Percentiles rank a stretch among this genome's conserved stretches.
phyloP scores from a whole-genome alignment of 1,284 basidiomycete species.

The Macrocybe sp. region DNA sequence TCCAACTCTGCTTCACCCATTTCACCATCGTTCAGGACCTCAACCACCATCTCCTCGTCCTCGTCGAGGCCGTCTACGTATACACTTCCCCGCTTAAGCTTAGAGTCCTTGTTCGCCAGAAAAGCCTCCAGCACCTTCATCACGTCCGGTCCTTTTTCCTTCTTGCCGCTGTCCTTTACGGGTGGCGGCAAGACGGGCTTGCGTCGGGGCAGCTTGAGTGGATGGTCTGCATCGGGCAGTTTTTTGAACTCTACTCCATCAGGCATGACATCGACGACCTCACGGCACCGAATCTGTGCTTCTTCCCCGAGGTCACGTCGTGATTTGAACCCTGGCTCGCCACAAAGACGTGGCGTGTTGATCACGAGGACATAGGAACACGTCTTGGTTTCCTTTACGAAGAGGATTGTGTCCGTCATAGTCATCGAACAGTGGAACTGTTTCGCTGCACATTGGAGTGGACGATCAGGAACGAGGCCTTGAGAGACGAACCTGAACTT shows the following conservation, averaged over 20 bases:
- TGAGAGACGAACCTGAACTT: slow-evolving; percentile 69
- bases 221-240: slow-evolving; percentile 49
- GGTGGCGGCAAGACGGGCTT: slow-evolving; percentile 47
- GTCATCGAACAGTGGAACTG: slow-evolving; percentile 95
- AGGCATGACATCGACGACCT: slow-evolving; percentile 48
- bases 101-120: slow-evolving; percentile 29
- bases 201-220: slow-evolving; percentile 42
- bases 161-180: slow-evolving; percentile 13
- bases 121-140: slow-evolving; percentile 39
- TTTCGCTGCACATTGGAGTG: background rate
- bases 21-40: slow-evolving; percentile 47
- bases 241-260: slow-evolving; percentile 20
- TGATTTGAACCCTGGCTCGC: slow-evolving; percentile 85
- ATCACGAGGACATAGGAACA: slow-evolving; percentile 91
- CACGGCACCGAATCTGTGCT: slow-evolving; percentile 67
- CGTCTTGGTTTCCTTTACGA: slow-evolving; percentile 88
- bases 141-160: slow-evolving; percentile 27
- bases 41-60: slow-evolving; percentile 51
- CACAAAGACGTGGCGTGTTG: slow-evolving; percentile 88
- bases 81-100: slow-evolving; percentile 23
- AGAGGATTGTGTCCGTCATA: slow-evolving; percentile 79
- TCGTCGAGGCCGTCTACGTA: slow-evolving; percentile 34
- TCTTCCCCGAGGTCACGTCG: slow-evolving; percentile 62
- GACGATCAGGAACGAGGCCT: slow-evolving; percentile 4
- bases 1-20: slow-evolving; percentile 28